Conservation (phyloP, 2,329 filamentous ascomycete genomes). For the Immersiporthe knoxdaviesiana region DNA sequence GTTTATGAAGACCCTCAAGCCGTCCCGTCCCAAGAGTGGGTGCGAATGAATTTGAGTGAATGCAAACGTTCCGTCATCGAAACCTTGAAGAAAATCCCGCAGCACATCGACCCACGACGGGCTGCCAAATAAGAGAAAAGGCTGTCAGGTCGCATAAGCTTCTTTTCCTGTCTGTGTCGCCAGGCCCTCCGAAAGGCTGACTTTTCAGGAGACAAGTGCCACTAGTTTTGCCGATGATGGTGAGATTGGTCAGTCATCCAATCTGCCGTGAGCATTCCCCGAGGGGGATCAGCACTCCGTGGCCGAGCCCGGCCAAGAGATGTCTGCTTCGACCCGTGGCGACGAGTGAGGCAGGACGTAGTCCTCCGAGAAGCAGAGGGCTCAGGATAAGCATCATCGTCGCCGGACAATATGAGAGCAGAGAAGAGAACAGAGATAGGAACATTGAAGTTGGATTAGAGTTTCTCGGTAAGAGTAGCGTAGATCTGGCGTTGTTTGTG, state of each 20-base stretch:
- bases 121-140: neutral
- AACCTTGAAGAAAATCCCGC: neutral
- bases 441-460: constrained; percentile 27
- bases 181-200: neutral
- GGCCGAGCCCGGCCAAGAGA: neutral
- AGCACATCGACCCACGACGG: neutral
- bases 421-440: neutral
- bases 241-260: neutral
- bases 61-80: neutral
- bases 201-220: neutral
- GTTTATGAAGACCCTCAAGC: neutral
- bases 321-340: neutral
- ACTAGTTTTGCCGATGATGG: neutral
- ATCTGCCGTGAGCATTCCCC: neutral
- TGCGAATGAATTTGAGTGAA: neutral
- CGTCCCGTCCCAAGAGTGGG: neutral
- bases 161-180: neutral
- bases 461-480: constrained; percentile 31
- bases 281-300: neutral
- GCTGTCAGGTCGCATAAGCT: neutral
- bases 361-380: neutral
- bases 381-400: neutral
- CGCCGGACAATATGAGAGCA: neutral
- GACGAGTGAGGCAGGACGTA: constrained; percentile 15
- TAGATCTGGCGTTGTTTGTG: constrained; percentile 30